Base-by-base conservation (phyloP, 768 basidiomycete genomes). In the Phlebiopsis gigantea region DNA sequence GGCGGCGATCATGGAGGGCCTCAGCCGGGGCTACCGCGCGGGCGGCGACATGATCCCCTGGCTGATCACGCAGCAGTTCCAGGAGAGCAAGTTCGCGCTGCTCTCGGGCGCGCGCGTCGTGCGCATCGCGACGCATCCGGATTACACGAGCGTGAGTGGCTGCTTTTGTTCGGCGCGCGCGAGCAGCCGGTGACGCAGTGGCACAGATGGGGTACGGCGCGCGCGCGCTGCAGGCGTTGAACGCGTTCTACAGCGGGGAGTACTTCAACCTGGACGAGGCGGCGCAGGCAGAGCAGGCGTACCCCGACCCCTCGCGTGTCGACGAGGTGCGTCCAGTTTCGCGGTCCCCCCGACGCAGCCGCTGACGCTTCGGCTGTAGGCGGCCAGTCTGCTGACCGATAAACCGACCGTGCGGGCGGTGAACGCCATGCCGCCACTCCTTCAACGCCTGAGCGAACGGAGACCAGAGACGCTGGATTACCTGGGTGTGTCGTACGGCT, bases 41-140 rank as follows among this genome's bases (percentile, higher is more conserved):
- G 88, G 92, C 0, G 97, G 97, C 1, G 97, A 99, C 73, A 85
- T 99, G 84, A 97, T 99, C 57, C 97, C 97, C 0, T 99, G 97
- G 96, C 76, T 97, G 24, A 76, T 99, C 46, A 85, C 90, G 44
- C 93, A 94, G 69, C 85, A 98, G 76, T 99, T 91, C 77, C 93
- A 97, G 75, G 97, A 99, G 71, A 87, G 81, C 62, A 88, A 90
- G 68, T 99, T 99, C 71, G 96, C 92, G 5, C 77, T 82, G 72
- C 73, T 99, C 61, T 93, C 91, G 41, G 97, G 97, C 0, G 96
- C 90, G 5, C 76, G 97, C 46, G 75, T 99, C 22, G 95, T 99
- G 15, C 77, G 97, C 56, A 87, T 99, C 51, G 96, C 97, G 28
- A 93, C 90, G 28, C 94, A 97, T 73, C 97, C 97, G 0, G 95